Evolutionary conservation across 2,329 filamentous ascomycete genomes (phyloP), one percentile per base, ranked within the genome.

Genomic region (Aspergillus carbonarius): DNA sequence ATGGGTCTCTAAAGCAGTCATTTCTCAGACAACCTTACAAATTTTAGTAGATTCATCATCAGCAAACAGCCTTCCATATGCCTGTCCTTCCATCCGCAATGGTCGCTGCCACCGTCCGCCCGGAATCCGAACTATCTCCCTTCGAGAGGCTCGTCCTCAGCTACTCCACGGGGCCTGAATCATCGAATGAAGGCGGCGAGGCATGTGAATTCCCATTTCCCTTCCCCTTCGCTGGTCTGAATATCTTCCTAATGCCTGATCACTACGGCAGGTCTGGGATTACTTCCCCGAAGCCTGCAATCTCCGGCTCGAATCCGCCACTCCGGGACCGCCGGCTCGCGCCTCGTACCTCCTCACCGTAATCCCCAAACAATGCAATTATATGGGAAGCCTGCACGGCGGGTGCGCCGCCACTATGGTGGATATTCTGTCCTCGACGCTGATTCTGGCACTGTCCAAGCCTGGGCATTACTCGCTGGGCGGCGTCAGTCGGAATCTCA

Each of bases 351-450:
- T 70, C 5, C 61, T 75, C 35, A 73, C 63, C 66, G 96, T 98
- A 74, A 96, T 93, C 34, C 86, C 89, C 17, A 91, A 96, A 70
- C 80, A 98, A 68, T 96, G 93, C 60, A 99, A 98, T 80, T 84
- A 90, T 62, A 77, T 97, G 69, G 93, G 93, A 40, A 98, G 96
- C 74, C 79, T 98, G 69, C 95, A 96, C 74, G 92, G 90, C n/a
- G 95, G 95, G 17, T 87, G 85, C 62, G 80, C 85, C 0, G 83
- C 89, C 2, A 87, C 87, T 0, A 74, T 92, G 4, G 87, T 91
- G 64, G 89, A 92, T 74, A 76, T 83, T 58, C 81, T 84, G 65
- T 90, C 89, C 0, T 85, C 84, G 3, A 71, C 85, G 17, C 78
- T 85, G 3, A 72, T 91, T 12, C 73, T 81, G 9, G 79, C 87